Evolutionary conservation across 2,329 filamentous ascomycete genomes (phyloP).

Genomic region (Diaporthe ampelina): DNA sequence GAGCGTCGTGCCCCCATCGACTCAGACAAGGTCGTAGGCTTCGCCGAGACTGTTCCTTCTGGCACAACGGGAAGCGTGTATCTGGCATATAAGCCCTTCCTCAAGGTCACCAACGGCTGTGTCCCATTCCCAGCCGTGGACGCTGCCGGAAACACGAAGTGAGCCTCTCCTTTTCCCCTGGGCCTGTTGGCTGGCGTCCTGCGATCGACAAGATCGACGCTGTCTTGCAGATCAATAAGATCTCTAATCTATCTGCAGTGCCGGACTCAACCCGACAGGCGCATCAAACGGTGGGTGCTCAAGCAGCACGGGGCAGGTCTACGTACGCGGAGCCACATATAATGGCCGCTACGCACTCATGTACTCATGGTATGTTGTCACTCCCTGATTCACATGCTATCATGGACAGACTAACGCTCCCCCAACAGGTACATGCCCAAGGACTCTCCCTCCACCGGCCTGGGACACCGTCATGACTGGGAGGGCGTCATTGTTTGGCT

Average conservation of each 20-base stretch:
- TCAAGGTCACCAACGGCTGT: conserved; percentile 70
- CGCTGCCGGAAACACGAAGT: conserved; percentile 69
- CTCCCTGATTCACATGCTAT: background rate
- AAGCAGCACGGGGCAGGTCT: conserved; percentile 54
- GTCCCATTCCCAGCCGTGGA: conserved; percentile 75
- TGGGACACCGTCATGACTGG: conserved; percentile 58
- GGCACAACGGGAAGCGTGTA: conserved; percentile 62
- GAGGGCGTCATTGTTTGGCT: conserved; percentile 52
- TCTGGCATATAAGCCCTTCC: conserved; percentile 67
- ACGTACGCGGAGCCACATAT: conserved; percentile 50
- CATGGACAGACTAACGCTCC: background rate
- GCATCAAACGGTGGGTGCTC: conserved; percentile 50
- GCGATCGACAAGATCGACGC: conserved; percentile 21
- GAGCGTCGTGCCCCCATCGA: conserved; percentile 47
- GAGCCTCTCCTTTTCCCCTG: conserved; percentile 42
- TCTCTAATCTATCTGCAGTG: conserved; percentile 44
- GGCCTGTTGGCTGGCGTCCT: background rate
- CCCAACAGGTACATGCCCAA: conserved; percentile 59
- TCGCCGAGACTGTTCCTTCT: conserved; percentile 65
- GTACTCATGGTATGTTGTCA: conserved; percentile 50
- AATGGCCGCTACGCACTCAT: conserved; percentile 53
- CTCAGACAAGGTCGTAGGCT: conserved; percentile 61
- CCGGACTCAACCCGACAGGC: conserved; percentile 52
- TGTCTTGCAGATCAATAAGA: conserved; percentile 2
- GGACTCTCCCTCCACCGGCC: conserved; percentile 54